Base-by-base conservation (phyloP, 805 yeast genomes). In the Cyberlindnera xylosilytica region DNA sequence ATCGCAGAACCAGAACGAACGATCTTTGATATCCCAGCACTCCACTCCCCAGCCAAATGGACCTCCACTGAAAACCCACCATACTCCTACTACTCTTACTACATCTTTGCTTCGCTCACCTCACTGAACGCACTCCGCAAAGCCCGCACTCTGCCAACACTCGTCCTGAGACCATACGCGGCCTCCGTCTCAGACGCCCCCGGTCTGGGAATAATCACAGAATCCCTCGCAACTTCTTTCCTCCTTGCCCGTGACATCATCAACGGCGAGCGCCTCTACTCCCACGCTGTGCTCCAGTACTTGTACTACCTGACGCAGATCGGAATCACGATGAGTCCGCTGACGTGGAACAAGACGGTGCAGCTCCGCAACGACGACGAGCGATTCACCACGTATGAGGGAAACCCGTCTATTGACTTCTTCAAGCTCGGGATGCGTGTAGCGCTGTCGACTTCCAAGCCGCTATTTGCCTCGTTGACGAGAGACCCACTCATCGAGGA, bases 61-160 rank as follows among this genome's bases (percentile, higher is more conserved):
- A 41, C 40, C 0, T 38, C 48, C 20, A 57, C 59, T 5, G 63
- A 60, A 15, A 68, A 68, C 42, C 72, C 73, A 8, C 68, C 99
- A n/a, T 93, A 95, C 66, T 87, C 97, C 1, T 93, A 93, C 70
- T 91, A 89, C 64, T 64, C 93, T 51, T 93, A 63, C 41, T 65
- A 67, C 42, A 48, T 66, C 10, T 64, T 53, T 36, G 35, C 53
- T 13, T 51, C 58, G 31, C 22, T 57, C 8, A 11, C 55, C n/a
- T 47, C 43, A 16, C 38, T 58, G 30, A 58, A 58, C 34, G 36
- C 43, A 10, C 52, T 49, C 35, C 48, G 63, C 18, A 38, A 39
- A 20, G 35, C 51, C 0, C 42, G 50, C 32, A 26, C 39, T 0
- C 45, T 56, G 4, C 47, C 52, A 6, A 44, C 53, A 2, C 29